Evolutionary conservation across 345 rosid species (phyloP).

Genomic region (Rhodamnia argentea): DNA sequence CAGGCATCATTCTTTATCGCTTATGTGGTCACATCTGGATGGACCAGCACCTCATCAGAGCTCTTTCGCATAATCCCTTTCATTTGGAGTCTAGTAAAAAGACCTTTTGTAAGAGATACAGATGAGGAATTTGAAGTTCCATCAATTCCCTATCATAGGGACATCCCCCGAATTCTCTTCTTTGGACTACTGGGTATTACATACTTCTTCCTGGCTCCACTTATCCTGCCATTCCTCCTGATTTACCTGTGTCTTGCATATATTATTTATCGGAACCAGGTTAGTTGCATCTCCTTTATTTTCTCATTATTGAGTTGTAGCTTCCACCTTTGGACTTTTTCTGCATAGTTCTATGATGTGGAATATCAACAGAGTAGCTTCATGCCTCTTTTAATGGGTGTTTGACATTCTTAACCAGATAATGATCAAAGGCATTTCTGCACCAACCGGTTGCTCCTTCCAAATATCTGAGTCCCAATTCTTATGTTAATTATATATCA

Average conservation of each 20-base stretch:
- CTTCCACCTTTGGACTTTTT: not conserved
- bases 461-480: not conserved
- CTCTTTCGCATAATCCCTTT: conserved; percentile 79
- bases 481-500: not conserved
- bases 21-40: conserved; percentile 93
- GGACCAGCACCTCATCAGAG: conserved; percentile 83
- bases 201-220: conserved; percentile 87
- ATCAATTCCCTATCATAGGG: conserved; percentile 67
- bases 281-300: conserved; percentile 7
- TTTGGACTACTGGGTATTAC: conserved; percentile 87
- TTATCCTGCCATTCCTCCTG: conserved; percentile 88
- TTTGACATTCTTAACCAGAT: not conserved
- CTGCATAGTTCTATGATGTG: not conserved
- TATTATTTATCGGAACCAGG: conserved; percentile 85
- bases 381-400: not conserved
- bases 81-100: conserved; percentile 34
- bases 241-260: conserved; percentile 76
- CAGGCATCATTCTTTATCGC: conserved; percentile 92
- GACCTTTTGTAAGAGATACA: conserved; percentile 33
- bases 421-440: not conserved
- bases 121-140: conserved; percentile 65
- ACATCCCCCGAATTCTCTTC: conserved; percentile 77
- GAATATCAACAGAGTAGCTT: not conserved
- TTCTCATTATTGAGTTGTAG: not conserved
- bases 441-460: not conserved